phyloP scores from a whole-genome alignment of 495 filamentous ascomycete species.

The Xylaria sp. region DNA sequence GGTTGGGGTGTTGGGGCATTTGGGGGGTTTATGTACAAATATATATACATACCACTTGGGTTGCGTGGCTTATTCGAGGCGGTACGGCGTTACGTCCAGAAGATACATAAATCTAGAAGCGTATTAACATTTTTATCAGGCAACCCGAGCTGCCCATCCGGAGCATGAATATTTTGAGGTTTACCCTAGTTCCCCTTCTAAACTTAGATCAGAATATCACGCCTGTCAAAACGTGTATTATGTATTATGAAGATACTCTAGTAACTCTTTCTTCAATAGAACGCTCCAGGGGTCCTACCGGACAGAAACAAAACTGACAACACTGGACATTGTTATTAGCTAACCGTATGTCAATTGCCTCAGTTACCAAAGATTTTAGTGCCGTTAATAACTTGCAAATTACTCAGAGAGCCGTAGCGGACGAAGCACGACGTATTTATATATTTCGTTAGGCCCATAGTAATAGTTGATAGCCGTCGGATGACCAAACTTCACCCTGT shows the following conservation, averaged over 20 bases:
- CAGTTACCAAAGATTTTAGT: too few species aligned
- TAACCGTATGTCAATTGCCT: too few species aligned
- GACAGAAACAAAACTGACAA: too few species aligned
- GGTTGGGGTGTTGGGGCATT: neutral
- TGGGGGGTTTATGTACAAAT: too few species aligned
- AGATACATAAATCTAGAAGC: too few species aligned
- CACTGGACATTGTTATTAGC: too few species aligned
- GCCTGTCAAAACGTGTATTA: neutral
- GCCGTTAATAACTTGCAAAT: neutral
- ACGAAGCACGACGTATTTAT: neutral
- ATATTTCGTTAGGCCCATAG: neutral
- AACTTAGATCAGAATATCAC: neutral
- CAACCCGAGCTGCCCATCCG: neutral
- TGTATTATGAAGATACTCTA: too few species aligned
- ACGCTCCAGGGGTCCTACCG: too few species aligned
- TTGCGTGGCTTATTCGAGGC: neutral
- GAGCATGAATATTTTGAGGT: too few species aligned
- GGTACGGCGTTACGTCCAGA: neutral
- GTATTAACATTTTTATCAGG: neutral
- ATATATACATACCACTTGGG: neutral
- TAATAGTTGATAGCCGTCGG: neutral
- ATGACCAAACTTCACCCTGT: neutral
- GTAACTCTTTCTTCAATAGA: too few species aligned
- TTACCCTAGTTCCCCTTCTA: neutral
- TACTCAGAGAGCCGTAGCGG: neutral